Evolutionary conservation across 805 yeast genomes (phyloP).

Genomic region (Starmera quercuum): DNA sequence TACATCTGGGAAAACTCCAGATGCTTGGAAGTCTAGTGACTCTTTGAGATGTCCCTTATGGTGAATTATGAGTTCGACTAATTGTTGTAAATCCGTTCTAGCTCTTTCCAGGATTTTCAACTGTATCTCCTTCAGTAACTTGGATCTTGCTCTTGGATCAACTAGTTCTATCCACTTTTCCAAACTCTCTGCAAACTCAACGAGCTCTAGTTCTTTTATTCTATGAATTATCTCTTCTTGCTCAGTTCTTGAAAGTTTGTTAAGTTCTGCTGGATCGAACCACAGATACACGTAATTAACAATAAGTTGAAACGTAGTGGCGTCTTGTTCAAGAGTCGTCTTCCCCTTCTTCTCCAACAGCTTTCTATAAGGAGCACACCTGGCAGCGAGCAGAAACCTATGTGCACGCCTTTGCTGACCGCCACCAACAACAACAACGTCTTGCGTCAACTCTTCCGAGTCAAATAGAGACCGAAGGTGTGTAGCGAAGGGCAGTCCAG

Average conservation of each 20-base stretch:
- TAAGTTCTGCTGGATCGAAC: slow-evolving; percentile 28
- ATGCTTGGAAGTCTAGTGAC: slow-evolving; percentile 6
- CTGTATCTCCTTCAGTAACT: slow-evolving; percentile 22
- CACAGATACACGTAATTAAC: slow-evolving; percentile 28
- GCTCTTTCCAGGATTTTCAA: slow-evolving; percentile 12
- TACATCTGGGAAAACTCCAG: slow-evolving; percentile 38
- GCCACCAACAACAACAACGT: slow-evolving; percentile 14
- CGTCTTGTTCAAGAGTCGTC: neutral
- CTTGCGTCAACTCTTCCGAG: slow-evolving; percentile 20
- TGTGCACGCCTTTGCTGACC: slow-evolving; percentile 27
- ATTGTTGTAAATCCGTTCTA: slow-evolving; percentile 10
- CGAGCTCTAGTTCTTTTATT: slow-evolving; percentile 24
- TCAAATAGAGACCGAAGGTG: slow-evolving; percentile 46
- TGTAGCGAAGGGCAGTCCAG: slow-evolving; percentile 63
- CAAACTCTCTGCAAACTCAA: slow-evolving; percentile 29
- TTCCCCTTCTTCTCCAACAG: slow-evolving; percentile 2
- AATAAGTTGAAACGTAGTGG: slow-evolving; percentile 2
- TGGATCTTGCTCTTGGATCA: slow-evolving; percentile 23
- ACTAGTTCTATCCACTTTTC: slow-evolving; percentile 20
- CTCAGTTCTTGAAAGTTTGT: slow-evolving; percentile 24
- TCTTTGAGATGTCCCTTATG: slow-evolving; percentile 8
- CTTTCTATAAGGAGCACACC: slow-evolving; percentile 26
- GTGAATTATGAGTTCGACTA: slow-evolving; percentile 14
- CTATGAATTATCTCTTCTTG: slow-evolving; percentile 21
- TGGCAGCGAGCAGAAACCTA: slow-evolving; percentile 32